Base-by-base conservation (phyloP, 306 rosid species). In the Carpinus fangiana region DNA sequence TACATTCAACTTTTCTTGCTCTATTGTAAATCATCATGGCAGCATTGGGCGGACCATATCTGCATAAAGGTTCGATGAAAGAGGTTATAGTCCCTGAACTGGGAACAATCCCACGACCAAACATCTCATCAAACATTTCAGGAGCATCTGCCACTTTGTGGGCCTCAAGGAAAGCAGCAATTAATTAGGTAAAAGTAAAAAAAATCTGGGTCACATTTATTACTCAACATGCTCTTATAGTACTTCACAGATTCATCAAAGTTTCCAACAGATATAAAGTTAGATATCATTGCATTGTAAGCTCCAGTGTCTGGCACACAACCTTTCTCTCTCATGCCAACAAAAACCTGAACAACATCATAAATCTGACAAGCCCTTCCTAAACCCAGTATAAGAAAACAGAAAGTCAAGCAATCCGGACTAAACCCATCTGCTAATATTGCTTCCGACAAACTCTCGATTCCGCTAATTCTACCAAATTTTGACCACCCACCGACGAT, bases 1-100 rank as follows among this genome's bases (percentile, higher is more conserved):
- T 62, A 77, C 94, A 86, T 73, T 91, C 97, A 9, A 69, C 79
- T 76, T 84, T 91, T 80, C 90, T 90, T 53, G 91, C 80, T 86
- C 88, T 94, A 89, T 82, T 80, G 84, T 92, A 89, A 70, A 92
- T 81, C 86, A 87, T 74, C 91, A 92, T 75, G 59, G 93, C 97
- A 59, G 98, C 98, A 76, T 84, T 83, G 0, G 98, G 97, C 12
- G 97, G 98, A 80, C 98, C 97, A 73, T 85, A 94, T 84, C 95
- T 87, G 55, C 98, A 92, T 65, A 93, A 78, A 34, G 82, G 84
- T 78, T 87, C 80, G 23, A 94, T 56, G 54, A 88, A 90, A 36
- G 88, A 74, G 31, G 93, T 90, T 87, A 92, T 31, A 43, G 85
- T 85, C 73, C 97, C 97, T 0, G 84, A 87, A 28, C 87, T 53